These are phyloP conservation scores for Chrysanthemum makinoi DNA, from an alignment of 129 eudicot species.

Conservation along the genomic window DNA sequence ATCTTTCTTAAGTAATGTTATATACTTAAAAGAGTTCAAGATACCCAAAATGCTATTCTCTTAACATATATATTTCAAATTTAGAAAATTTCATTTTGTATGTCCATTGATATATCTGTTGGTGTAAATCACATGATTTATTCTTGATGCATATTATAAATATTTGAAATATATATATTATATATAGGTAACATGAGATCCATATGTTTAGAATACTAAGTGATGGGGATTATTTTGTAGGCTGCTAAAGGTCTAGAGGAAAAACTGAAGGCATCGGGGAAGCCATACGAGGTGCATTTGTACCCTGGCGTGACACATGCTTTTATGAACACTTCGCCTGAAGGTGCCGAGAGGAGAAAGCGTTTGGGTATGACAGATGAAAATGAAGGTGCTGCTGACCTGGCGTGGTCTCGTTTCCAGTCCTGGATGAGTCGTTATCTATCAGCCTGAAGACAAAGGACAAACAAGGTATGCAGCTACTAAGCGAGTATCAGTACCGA, in stretches of 20 bases:
- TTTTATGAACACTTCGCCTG: slow-evolving; percentile 84
- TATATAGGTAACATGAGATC: not conserved
- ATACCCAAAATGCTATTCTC: not conserved
- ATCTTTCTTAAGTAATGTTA: not conserved
- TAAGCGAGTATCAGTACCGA: not conserved
- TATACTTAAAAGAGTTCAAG: not conserved
- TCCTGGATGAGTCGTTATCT: slow-evolving; percentile 72
- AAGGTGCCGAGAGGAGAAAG: slow-evolving; percentile 71
- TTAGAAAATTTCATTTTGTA: not conserved
- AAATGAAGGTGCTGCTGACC: slow-evolving; percentile 60
- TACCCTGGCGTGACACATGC: slow-evolving; percentile 79
- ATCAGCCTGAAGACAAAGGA: slow-evolving; percentile 29
- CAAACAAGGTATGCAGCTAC: slow-evolving; percentile 4
- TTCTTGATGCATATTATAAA: not conserved
- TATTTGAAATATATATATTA: not conserved
- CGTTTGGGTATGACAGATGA: slow-evolving; percentile 67
- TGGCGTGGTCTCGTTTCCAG: slow-evolving; percentile 88
- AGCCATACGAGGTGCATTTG: slow-evolving; percentile 64
- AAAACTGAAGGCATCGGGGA: slow-evolving; percentile 75
- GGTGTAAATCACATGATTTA: too few species aligned
- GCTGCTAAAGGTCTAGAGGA: slow-evolving; percentile 82
- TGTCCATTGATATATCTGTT: too few species aligned
- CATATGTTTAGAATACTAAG: not conserved
- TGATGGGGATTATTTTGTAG: slow-evolving; percentile 33
- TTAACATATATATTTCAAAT: not conserved